These are phyloP conservation scores for Mycena filopes DNA, from an alignment of 768 basidiomycete species.

Conservation along the genomic window DNA sequence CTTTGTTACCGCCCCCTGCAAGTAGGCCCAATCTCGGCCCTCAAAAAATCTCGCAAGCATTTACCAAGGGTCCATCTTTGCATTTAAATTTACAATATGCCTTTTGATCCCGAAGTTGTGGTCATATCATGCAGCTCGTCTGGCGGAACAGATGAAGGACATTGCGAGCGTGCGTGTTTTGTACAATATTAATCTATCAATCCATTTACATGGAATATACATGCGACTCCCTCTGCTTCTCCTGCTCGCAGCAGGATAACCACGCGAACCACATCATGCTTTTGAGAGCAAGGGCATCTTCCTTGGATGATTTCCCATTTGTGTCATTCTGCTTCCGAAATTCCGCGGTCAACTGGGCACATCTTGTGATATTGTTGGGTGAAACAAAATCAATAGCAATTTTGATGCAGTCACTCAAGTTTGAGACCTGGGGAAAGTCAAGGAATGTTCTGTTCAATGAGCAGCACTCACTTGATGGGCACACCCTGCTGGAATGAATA, in stretches of 20 bases:
- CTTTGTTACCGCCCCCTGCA: no score
- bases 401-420: constrained; percentile 92
- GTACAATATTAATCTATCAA: no score
- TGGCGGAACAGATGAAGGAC: no score
- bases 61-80: no score
- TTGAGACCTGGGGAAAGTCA: constrained; percentile 72
- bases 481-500: constrained; percentile 95
- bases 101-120: no score
- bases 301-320: not conserved
- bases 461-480: constrained; percentile 77
- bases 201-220: no score
- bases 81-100: no score
- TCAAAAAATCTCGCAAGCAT: no score
- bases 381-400: constrained; percentile 95
- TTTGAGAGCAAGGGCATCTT: not conserved
- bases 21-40: no score
- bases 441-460: not conserved
- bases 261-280: constrained; percentile 1
- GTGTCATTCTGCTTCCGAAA: constrained; percentile 62
- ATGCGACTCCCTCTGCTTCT: no score
- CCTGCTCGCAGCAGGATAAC: not conserved
- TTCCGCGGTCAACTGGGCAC: constrained; percentile 85
- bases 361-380: constrained; percentile 89
- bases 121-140: no score
- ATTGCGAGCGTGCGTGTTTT: no score